Evolutionary conservation across 2,329 filamentous ascomycete genomes (phyloP), one percentile per base, ranked within the genome.

Genomic region (Pleomassaria siparia): DNA sequence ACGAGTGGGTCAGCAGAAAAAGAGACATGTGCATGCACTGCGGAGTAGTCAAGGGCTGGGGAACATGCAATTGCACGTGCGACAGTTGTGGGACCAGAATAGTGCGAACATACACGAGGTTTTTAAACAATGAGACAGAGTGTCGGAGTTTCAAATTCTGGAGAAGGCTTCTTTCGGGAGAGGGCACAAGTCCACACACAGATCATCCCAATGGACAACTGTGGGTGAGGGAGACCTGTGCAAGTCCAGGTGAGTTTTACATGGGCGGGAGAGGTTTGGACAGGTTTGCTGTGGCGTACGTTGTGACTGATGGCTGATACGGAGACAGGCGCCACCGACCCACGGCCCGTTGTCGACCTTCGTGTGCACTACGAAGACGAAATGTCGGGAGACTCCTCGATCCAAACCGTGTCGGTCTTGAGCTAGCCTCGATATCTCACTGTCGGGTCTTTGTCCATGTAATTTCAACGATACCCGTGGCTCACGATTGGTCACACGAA

Each of bases 1-100:
- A 67, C 20, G 55, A 59, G 39, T 72, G 69, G 69, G 45, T 54
- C 22, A 60, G 55, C 40, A 45, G 43, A 10, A 50, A 50, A 22
- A 47, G 56, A 32, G 43, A 53, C 4, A 64, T 71, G 55, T 72
- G 70, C 44, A 66, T 69, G 55, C 67, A 71, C 43, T 67, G 66
- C 44, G 65, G 67, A 13, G 47, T 47, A 3, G 55, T 71, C n/a
- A 44, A 57, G 20, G 55, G 40, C 1, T 67, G 63, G 64, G 16
- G 35, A 2, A 43, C 47, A 15, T 71, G 68, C 47, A 39, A 40
- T 15, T 70, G 60, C 49, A 40, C 39, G 1, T 72, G 70, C 49
- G 53, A 63, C 18, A 70, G 57, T 43, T 72, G 69, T 46, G 55
- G 57, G 9, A 40, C 58, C 6, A 50, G 51, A 21, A 26, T 50